Evolutionary conservation across 164 flowering plant genomes (phyloP).

Genomic region (Aristolochia contorta): DNA sequence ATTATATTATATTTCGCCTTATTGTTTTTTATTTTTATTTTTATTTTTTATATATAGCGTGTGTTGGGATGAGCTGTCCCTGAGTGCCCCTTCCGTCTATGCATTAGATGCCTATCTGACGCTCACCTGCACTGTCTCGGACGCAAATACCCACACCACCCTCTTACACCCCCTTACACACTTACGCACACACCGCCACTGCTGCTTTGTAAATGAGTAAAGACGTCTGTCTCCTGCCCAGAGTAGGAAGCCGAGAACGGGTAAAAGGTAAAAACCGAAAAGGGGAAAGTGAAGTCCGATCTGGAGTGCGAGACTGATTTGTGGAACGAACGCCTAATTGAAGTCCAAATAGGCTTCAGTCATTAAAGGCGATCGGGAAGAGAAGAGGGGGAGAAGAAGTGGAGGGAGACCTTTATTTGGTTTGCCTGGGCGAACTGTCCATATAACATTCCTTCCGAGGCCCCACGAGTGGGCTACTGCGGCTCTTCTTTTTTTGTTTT

Average conservation of each 20-base stretch:
- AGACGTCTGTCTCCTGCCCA: too few relatives aligned
- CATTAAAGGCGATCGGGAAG: background rate
- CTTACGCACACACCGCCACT: too few relatives aligned
- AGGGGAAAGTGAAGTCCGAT: too few relatives aligned
- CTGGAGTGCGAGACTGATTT: too few relatives aligned
- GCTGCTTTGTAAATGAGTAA: too few relatives aligned
- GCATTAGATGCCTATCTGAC: slow-evolving; percentile 23
- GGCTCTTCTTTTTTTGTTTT: slow-evolving; percentile 2
- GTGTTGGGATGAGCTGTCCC: slow-evolving; percentile 24
- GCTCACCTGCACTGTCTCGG: slow-evolving; percentile 16
- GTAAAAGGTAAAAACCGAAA: too few relatives aligned
- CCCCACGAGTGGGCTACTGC: slow-evolving; percentile 19
- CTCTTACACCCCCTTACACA: background rate
- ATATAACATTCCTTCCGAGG: slow-evolving; percentile 21
- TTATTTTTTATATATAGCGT: too few relatives aligned
- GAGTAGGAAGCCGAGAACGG: too few relatives aligned
- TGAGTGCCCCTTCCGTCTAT: too few relatives aligned
- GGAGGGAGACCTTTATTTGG: background rate
- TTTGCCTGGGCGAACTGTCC: background rate
- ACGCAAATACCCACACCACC: background rate
- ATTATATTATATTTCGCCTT: background rate
- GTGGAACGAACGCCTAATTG: too few relatives aligned
- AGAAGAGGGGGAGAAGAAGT: too few relatives aligned
- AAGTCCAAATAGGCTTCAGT: background rate
- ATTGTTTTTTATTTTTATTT: background rate